Percentiles rank a stretch among this genome's conserved stretches.
Conservation (phyloP, 805 yeast genomes). For the Komagataella ulmi region DNA sequence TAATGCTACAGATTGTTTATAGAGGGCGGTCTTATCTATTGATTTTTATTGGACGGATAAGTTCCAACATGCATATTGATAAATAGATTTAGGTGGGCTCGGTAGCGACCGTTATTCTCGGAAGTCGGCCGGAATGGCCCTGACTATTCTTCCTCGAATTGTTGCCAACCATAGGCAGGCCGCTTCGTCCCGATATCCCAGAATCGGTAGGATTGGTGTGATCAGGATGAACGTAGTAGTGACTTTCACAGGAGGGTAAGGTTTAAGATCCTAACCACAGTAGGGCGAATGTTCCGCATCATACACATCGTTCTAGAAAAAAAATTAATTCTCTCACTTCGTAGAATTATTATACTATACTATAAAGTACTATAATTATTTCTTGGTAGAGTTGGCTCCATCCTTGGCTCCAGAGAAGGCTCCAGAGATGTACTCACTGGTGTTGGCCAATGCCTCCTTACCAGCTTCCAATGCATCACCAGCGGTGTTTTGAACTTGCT, state of each 20-base stretch:
- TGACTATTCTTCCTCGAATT: background rate
- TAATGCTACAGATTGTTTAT: background rate
- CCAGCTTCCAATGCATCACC: constrained; percentile 30
- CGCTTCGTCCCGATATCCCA: no score
- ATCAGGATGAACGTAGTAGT: no score
- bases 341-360: background rate
- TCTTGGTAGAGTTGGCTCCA: constrained; percentile 12
- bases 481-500: constrained; percentile 22
- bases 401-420: constrained; percentile 43
- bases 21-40: background rate
- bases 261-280: background rate
- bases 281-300: background rate
- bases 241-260: no score
- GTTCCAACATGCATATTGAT: background rate
- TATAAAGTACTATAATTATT: constrained; percentile 1
- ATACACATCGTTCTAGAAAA: background rate
- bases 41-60: background rate
- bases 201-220: no score
- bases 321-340: background rate
- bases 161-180: background rate
- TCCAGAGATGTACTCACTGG: constrained; percentile 47
- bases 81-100: background rate
- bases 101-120: background rate
- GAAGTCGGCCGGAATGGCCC: background rate
- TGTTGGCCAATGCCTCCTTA: constrained; percentile 31